Percentiles rank a stretch among this genome's conserved stretches.
Conservation (phyloP, 2,329 filamentous ascomycete species). For the Elsinoe perseae region DNA sequence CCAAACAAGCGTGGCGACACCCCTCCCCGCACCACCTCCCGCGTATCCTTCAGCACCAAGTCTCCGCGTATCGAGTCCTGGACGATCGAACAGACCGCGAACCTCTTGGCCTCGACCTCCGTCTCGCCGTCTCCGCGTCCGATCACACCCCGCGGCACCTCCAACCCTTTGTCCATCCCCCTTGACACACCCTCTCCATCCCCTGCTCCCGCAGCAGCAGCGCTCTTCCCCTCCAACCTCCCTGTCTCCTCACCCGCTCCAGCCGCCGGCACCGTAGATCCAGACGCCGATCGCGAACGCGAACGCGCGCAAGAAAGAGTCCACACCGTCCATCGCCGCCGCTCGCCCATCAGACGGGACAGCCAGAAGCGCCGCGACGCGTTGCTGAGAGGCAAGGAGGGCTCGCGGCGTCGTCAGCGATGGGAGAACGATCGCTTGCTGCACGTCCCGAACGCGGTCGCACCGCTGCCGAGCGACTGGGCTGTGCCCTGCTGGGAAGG, state of each 20-base stretch:
- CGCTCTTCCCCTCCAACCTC: conserved; percentile 71
- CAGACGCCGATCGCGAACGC: conserved; percentile 23
- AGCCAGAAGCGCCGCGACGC: conserved; percentile 62
- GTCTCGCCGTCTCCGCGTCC: conserved; percentile 30
- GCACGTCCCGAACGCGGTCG: conserved; percentile 76
- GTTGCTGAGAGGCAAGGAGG: conserved; percentile 82
- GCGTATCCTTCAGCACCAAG: conserved; percentile 1
- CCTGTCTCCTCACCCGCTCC: conserved; percentile 19
- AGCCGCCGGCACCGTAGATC: conserved; percentile 17
- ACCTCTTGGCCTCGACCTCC: conserved; percentile 35
- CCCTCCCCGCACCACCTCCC: background rate
- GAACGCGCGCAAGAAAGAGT: too few species aligned
- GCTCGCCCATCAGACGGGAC: conserved; percentile 51
- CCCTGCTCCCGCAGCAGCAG: conserved; percentile 52
- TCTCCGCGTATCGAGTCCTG: conserved; percentile 36
- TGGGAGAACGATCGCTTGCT: conserved; percentile 96
- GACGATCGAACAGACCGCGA: conserved; percentile 40
- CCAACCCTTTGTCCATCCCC: conserved; percentile 63
- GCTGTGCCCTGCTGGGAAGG: conserved; percentile 41
- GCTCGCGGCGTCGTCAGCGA: conserved; percentile 72
- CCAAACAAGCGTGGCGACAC: background rate
- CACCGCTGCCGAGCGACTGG: conserved; percentile 77
- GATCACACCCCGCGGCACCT: conserved; percentile 43
- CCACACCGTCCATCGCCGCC: conserved; percentile 43
- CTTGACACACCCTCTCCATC: conserved; percentile 50